Evolutionary conservation across 2,329 filamentous ascomycete genomes (phyloP).

Genomic region (Sporothrix euskadiensis): DNA sequence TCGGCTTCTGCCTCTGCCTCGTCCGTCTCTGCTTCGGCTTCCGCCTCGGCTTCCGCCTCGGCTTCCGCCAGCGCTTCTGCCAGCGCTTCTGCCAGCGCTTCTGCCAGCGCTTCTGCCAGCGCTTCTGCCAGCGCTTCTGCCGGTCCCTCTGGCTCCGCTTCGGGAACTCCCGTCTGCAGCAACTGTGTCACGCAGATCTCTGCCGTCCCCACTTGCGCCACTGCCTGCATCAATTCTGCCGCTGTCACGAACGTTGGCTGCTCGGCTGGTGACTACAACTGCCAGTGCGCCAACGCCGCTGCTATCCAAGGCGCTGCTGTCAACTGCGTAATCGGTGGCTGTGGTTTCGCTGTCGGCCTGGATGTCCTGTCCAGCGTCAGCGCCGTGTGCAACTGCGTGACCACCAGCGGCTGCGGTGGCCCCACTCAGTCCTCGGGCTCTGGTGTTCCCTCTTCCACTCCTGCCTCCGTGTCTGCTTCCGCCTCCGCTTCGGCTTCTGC

Average conservation of each 20-base stretch:
- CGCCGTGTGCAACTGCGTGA: constrained; percentile 9
- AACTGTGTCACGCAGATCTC: neutral
- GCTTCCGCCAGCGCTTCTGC: constrained; percentile 7
- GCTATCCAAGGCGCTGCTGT: constrained; percentile 25
- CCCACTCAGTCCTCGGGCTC: neutral
- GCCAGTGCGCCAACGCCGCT: constrained; percentile 24
- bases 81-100: no score
- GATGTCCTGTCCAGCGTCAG: neutral
- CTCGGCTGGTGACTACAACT: neutral
- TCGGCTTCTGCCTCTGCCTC: neutral
- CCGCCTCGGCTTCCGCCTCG: neutral
- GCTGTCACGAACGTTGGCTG: constrained; percentile 15
- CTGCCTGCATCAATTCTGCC: constrained; percentile 1
- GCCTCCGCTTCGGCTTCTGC: neutral
- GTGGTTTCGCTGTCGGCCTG: constrained; percentile 7
- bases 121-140: neutral
- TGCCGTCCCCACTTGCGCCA: constrained; percentile 18
- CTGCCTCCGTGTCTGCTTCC: neutral
- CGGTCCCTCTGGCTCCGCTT: neutral
- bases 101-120: neutral
- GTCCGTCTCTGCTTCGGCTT: neutral
- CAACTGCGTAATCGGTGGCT: constrained; percentile 26
- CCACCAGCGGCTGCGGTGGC: constrained; percentile 12
- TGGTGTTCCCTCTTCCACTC: constrained; percentile 3
- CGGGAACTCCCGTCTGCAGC: constrained; percentile 23